Base-by-base conservation (phyloP, 192 early-diverging fungal genomes). In the Endogone sp. region DNA sequence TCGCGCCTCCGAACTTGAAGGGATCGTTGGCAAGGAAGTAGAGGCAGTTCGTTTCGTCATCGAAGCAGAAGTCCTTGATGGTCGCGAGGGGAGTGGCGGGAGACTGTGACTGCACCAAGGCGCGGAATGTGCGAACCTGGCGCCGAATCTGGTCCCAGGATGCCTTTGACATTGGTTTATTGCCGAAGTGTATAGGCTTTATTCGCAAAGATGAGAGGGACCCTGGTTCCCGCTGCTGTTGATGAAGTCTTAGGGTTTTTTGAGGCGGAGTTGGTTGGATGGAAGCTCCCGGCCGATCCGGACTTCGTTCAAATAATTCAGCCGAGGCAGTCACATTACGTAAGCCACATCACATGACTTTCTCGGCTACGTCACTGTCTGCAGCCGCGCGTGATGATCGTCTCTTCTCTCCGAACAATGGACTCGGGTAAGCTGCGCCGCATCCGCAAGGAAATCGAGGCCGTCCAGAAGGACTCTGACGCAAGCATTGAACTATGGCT, bases 141-240 rank as follows among this genome's bases (percentile, higher is more conserved):
- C 66, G 76, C 23, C 86, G 79, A 29, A 89, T 72, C 44, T 78
- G 73, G 60, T 90, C 87, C 89, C 89, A 90, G n/a, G 76, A 56
- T 23, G 70, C 54, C 75, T 49, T 49, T 6, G 37, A 76, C 72
- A 32, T 24, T 20, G 25, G 6, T 21, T 61, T 21, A 21, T 61
- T 10, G 25, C n/a, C 6, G 29, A 61, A 63, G 44, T 25, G 62
- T 29, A 37, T 61, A 24, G 62, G 56, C 26, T 21, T 0, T 25
- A 31, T 26, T 2, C 13, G 64, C n/a, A 21, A 31, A 65, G 64
- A 16, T 3, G 32, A 29, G 16, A 55, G 64, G 44, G 16, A 16
- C 16, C 6, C 37, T 49, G 6, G 16, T 49, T 49, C 37, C n/a
- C n/a, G n/a, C n/a, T n/a, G n/a, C n/a, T n/a, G n/a, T n/a, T n/a